Evolutionary conservation across 1,284 basidiomycete genomes (phyloP), one percentile per base, ranked within the genome.

Genomic region (Grifola frondosa): DNA sequence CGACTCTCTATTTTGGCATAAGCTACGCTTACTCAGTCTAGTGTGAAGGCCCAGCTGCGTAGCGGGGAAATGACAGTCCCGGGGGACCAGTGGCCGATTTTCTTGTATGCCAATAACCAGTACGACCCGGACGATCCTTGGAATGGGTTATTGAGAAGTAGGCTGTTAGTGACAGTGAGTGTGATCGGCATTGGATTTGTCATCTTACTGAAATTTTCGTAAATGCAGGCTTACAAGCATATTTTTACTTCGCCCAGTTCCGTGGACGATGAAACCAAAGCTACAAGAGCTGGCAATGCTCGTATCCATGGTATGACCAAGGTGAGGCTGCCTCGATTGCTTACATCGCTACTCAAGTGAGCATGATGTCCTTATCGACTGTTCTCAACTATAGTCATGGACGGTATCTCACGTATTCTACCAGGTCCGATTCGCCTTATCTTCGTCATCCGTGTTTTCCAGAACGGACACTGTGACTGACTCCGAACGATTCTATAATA

Each of bases 271-370:
- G 48, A 48, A 13, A 31, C 36, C 3, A 55, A 46, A 26, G 52
- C 52, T 9, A 55, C 53, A 6, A 15, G 33, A 2, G 40, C 48
- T 16, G 48, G 52, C 2, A 55, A 55, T n/a, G 43, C 53, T 13
- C 34, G 17, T 3, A 34, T 53, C 23, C 44, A 49, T 36, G 40
- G 50, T 1, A 53, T 52, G 51, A 45, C 30, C 2, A 5, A 6
- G 8, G 30, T 48, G 4, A 53, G 46, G 0, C 16, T 24, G 38
- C 42, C 5, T 53, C 50, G 5, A 39, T 53, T 8, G 34, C 46
- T 15, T 53, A 53, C 22, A 43, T 51, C 26, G 46, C 50, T 9
- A 52, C 16, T 3, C 45, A 48, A 42, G 50, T 50, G 7, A 16
- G 23, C 39, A 1, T 28, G 30, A 12, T 37, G 30, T 32, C n/a